These are phyloP conservation scores for Hypoxylon fragiforme DNA, from an alignment of 495 filamentous ascomycete species.

Conservation along the genomic window DNA sequence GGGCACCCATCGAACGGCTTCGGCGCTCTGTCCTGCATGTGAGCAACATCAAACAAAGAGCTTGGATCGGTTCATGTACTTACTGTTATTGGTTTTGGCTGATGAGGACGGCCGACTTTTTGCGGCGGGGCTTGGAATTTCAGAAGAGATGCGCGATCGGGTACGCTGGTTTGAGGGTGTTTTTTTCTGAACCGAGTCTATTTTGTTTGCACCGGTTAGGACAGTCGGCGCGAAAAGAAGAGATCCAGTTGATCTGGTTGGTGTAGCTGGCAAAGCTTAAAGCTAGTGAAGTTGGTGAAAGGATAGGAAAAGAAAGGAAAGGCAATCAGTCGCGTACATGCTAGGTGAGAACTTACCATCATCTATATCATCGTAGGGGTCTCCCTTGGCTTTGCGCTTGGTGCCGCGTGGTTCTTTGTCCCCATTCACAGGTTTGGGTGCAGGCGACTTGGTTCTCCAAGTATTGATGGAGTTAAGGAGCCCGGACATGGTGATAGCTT, in stretches of 20 bases:
- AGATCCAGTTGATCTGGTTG: too few species aligned
- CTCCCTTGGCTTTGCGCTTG: constrained; percentile 36
- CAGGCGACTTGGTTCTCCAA: constrained; percentile 18
- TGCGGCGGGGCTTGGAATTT: constrained; percentile 16
- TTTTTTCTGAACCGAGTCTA: constrained; percentile 17
- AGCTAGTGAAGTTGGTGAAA: neutral
- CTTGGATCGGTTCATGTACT: neutral
- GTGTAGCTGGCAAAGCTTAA: too few species aligned
- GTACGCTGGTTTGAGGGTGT: constrained; percentile 28
- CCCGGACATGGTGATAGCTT: constrained; percentile 12
- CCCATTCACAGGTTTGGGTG: constrained; percentile 24
- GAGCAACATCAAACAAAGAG: neutral
- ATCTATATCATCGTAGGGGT: constrained; percentile 38
- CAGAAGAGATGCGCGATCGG: constrained; percentile 35
- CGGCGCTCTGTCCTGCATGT: constrained; percentile 23
- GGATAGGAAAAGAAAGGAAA: too few species aligned
- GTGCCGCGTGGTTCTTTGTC: constrained; percentile 20
- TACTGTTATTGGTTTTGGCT: constrained; percentile 16
- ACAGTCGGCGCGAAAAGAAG: neutral
- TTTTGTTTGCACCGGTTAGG: constrained; percentile 12
- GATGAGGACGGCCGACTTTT: constrained; percentile 17
- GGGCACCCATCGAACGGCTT: constrained; percentile 11
- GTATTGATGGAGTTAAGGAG: neutral
- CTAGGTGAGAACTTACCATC: constrained; percentile 27
- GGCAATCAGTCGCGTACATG: too few species aligned